Percentiles rank a stretch among this genome's conserved stretches.
Evolutionary conservation across 2,329 filamentous ascomycete species (phyloP).

Genomic region (Cyphellophora europaea): DNA sequence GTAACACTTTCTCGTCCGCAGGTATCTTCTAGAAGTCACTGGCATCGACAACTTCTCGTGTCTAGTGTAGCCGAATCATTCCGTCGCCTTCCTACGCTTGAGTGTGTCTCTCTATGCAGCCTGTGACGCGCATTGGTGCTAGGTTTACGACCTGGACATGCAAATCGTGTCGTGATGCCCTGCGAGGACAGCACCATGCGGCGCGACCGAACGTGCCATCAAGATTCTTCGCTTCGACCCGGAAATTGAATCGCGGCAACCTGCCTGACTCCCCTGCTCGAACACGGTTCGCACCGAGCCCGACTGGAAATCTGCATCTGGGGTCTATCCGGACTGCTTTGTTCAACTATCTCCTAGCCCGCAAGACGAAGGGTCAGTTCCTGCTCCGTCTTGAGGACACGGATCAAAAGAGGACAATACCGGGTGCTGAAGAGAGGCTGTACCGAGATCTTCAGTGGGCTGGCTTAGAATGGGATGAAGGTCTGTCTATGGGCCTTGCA

Average conservation of each 20-base stretch:
- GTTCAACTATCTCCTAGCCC: conserved; percentile 92
- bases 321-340: conserved; percentile 85
- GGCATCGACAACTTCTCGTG: too few species aligned
- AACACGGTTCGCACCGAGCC: conserved; percentile 89
- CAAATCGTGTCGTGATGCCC: too few species aligned
- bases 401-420: conserved; percentile 68
- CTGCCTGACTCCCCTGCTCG: conserved; percentile 53
- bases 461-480: conserved; percentile 88
- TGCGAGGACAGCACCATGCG: too few species aligned
- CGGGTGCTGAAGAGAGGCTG: conserved; percentile 67
- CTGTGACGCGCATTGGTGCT: too few species aligned
- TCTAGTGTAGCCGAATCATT: too few species aligned
- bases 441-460: conserved; percentile 80
- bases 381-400: conserved; percentile 90
- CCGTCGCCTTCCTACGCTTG: too few species aligned
- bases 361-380: conserved; percentile 80
- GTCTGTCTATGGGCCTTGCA: conserved; percentile 24
- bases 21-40: too few species aligned
- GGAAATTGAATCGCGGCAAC: conserved; percentile 12
- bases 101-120: too few species aligned
- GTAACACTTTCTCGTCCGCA: too few species aligned
- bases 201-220: too few species aligned
- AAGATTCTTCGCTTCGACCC: too few species aligned
- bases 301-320: conserved; percentile 86
- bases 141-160: too few species aligned